Conservation (phyloP, 2,329 filamentous ascomycete species). For the Alternaria incomplexa region DNA sequence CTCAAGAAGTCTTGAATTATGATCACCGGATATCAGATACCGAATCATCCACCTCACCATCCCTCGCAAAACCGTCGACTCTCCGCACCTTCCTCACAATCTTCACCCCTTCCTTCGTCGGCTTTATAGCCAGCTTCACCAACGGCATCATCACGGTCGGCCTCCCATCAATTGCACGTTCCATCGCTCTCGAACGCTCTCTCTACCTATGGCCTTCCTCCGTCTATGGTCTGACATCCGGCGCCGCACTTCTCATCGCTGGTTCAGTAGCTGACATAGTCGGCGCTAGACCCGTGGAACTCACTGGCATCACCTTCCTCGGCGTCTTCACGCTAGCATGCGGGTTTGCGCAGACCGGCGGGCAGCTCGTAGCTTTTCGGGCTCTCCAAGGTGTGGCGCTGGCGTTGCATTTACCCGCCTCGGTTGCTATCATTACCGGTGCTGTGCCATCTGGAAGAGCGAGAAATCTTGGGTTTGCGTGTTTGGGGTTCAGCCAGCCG, state of each 20-base stretch:
- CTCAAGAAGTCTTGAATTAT: neutral
- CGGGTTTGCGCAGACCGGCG: slow-evolving; percentile 54
- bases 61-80: neutral
- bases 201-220: slow-evolving; percentile 45
- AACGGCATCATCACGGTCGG: slow-evolving; percentile 53
- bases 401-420: slow-evolving; percentile 56
- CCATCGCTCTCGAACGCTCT: slow-evolving; percentile 34
- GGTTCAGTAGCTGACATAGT: slow-evolving; percentile 60
- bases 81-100: slow-evolving; percentile 11
- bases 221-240: slow-evolving; percentile 51
- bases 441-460: slow-evolving; percentile 31
- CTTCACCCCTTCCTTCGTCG: slow-evolving; percentile 23
- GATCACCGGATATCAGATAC: neutral
- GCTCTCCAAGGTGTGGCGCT: slow-evolving; percentile 56
- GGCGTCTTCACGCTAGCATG: slow-evolving; percentile 54
- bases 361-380: slow-evolving; percentile 52
- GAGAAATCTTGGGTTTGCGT: slow-evolving; percentile 45
- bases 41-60: neutral
- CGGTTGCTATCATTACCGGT: slow-evolving; percentile 53
- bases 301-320: slow-evolving; percentile 53
- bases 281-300: slow-evolving; percentile 53
- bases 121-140: slow-evolving; percentile 38
- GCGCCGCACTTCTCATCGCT: slow-evolving; percentile 57
- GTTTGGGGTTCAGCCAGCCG: slow-evolving; percentile 55
- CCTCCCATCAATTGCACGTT: slow-evolving; percentile 50